Evolutionary conservation across 73 alveolate genomes (phyloP), one percentile per base, ranked within the genome.

Genomic region (Symbiodinium pilosum): DNA sequence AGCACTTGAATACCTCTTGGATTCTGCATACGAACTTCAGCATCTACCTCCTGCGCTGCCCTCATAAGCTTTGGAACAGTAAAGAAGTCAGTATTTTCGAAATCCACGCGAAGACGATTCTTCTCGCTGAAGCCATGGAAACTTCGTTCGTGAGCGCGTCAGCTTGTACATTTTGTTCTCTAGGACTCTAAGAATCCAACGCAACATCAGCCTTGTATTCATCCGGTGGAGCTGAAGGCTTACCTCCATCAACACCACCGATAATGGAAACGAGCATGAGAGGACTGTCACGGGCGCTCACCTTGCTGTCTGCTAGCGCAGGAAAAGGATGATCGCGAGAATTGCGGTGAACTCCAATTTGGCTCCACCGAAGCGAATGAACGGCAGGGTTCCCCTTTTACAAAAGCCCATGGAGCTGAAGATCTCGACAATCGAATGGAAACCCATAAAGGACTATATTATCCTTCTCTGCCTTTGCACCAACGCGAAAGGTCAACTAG

Each of bases 401-500:
- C 34, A 20, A 43, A 89, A 1, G 95, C 95, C 95, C 95, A 89
- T 4, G 87, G 95, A 0, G 87, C 87, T 0, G 0, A n/a, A 32
- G 43, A 0, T 39, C 87, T 38, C 32, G 36, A 30, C 40, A 89
- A 73, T 2, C 28, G 18, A 8, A 89, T 21, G 30, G 87, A 40
- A 28, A 89, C 5, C 95, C 95, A 0, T 87, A 86, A 1, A 89
- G 42, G 6, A 89, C 95, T 0, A 89, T 89, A 28, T 68, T 26
- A 39, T 89, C 77, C 16, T 47, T 64, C 43, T 89, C 95, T 6
- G 95, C 95, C 75, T 89, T 89, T 26, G 95, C 95, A 9, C 68
- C 95, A 26, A 69, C 40, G 16, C 95, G 32, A 39, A 89, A 89
- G 64, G 12, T 69, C 69, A 12, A 59, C 95, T 1, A 20, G 52